Base-by-base conservation (phyloP, 768 basidiomycete species). In the Auricularia cornea region DNA sequence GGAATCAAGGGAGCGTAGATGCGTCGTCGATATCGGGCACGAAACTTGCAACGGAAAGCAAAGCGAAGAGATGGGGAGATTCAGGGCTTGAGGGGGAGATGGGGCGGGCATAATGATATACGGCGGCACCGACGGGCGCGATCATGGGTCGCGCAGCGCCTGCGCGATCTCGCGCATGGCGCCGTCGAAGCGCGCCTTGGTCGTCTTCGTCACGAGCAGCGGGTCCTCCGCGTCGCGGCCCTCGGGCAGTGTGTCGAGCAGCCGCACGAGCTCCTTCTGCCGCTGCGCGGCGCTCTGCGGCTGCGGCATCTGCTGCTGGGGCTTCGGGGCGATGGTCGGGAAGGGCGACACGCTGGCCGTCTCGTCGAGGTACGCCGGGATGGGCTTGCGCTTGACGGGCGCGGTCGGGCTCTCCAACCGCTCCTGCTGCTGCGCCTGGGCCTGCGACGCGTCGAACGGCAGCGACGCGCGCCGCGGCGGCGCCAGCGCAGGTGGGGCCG, bases 211-310 rank as follows among this genome's bases (percentile, higher is more conserved):
- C 28, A 65, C 68, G 26, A 66, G 63, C 60, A 62, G 60, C 38
- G 54, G 62, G 3, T 59, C 61, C 8, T 62, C 66, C 30, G 68
- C 64, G 20, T 61, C 60, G 3, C 64, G 64, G 26, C 62, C 44
- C 52, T 63, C 59, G 62, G 62, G 66, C 60, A 65, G 65, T 2
- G 51, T 59, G 20, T 62, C 65, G 3, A 68, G 66, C 38, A 65
- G 61, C 26, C 63, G 62, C 18, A 60, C 59, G 20, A 60, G 59
- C 54, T 32, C 23, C 20, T 30, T 32, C 59, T 38, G 18, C 35
- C 28, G 8, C 31, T n/a, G 59, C 18, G 33, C 20, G 16, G 12
- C 10, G 26, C 6, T 33, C 59, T 38, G 59, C 32, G 35, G 31
- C n/a, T 35, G 16, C 26, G 12, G 30, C 41, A n/a, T 1, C 10